Evolutionary conservation across 2,329 filamentous ascomycete genomes (phyloP).

Genomic region (Hansfordia pulvinata): DNA sequence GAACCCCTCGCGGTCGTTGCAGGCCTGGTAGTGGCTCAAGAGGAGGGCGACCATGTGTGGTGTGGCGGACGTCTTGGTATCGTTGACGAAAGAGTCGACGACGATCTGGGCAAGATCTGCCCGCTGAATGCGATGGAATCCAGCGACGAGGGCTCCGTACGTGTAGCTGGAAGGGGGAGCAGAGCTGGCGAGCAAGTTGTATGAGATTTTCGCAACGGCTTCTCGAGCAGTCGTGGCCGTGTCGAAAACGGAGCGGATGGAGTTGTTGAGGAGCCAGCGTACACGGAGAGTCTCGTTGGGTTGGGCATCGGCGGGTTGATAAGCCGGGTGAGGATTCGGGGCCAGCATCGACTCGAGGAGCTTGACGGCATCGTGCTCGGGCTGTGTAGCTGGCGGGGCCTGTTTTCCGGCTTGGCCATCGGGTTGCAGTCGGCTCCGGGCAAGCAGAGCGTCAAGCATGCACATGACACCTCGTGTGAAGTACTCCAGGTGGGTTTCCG

Average conservation of each 20-base stretch:
- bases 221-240: conserved; percentile 10
- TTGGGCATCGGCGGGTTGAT: conserved; percentile 8
- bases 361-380: conserved; percentile 2
- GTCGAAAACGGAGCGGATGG: conserved; percentile 15
- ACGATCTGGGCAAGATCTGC: conserved; percentile 37
- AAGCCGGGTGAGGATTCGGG: conserved; percentile 10
- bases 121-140: conserved; percentile 40
- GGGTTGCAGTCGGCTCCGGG: no score
- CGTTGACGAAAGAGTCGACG: conserved; percentile 32
- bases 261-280: conserved; percentile 10
- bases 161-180: conserved; percentile 53
- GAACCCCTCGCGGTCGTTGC: conserved; percentile 26
- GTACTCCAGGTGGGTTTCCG: neutral
- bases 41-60: conserved; percentile 33
- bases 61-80: conserved; percentile 30
- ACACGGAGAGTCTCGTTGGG: conserved; percentile 3
- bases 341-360: conserved; percentile 8
- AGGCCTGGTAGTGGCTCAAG: conserved; percentile 33
- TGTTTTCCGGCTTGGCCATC: no score
- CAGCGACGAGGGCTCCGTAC: conserved; percentile 57
- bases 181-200: conserved; percentile 51
- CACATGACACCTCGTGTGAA: neutral
- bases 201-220: conserved; percentile 35
- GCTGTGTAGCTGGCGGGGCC: neutral
- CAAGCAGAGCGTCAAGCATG: conserved; percentile 3